phyloP scores from a whole-genome alignment of 2,329 filamentous ascomycete genomes.

The Didymella pinodella region DNA sequence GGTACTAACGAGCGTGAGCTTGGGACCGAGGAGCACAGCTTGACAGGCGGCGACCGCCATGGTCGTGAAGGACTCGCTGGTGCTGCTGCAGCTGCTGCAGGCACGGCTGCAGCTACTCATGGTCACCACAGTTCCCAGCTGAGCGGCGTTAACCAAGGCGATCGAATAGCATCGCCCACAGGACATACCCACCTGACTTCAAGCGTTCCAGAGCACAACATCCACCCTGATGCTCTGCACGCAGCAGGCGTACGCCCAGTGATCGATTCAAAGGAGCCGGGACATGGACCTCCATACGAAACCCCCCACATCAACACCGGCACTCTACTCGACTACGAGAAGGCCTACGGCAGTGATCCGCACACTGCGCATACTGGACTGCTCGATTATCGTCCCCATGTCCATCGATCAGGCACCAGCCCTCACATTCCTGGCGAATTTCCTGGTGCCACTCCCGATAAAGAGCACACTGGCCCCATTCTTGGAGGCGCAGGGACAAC shows the following conservation, averaged over 20 bases:
- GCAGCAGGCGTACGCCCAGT: constrained; percentile 14
- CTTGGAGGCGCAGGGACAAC: constrained; percentile 18
- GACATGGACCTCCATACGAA: constrained; percentile 15
- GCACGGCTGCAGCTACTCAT: constrained; percentile 6
- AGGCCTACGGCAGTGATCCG: constrained; percentile 17
- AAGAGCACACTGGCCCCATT: constrained; percentile 38
- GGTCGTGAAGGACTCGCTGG: constrained; percentile 41
- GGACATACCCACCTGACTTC: constrained; percentile 13
- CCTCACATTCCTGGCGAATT: constrained; percentile 48
- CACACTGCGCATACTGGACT: constrained; percentile 17
- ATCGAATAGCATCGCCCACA: constrained; percentile 11
- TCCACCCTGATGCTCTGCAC: constrained; percentile 18
- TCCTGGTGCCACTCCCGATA: constrained; percentile 41
- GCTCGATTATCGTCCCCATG: constrained; percentile 27
- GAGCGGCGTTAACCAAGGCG: background rate
- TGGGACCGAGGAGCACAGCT: constrained; percentile 33
- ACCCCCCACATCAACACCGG: constrained; percentile 16
- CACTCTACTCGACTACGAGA: constrained; percentile 20
- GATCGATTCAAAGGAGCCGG: constrained; percentile 2
- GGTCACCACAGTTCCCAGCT: background rate
- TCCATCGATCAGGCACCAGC: constrained; percentile 45
- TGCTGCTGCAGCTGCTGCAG: constrained; percentile 35
- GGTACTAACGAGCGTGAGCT: constrained; percentile 22
- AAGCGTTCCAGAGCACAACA: constrained; percentile 18
- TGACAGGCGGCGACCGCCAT: constrained; percentile 24